Conservation (phyloP, 805 yeast genomes). For the Metschnikowia noctiluminum region DNA sequence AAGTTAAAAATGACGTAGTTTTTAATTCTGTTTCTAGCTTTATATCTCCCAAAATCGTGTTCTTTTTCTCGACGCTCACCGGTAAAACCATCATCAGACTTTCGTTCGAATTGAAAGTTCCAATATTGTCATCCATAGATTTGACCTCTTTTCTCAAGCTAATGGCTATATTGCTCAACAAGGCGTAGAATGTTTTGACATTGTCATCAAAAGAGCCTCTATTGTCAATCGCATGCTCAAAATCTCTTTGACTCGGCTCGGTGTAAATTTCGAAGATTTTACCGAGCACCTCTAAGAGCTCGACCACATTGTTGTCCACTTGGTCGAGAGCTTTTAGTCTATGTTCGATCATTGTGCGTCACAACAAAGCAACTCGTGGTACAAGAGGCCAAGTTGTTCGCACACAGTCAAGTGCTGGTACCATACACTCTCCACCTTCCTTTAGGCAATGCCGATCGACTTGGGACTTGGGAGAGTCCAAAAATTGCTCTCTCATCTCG, state of each 20-base stretch:
- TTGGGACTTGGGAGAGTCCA: conserved; percentile 35
- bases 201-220: conserved; percentile 42
- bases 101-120: conserved; percentile 42
- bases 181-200: conserved; percentile 47
- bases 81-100: conserved; percentile 58
- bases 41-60: conserved; percentile 59
- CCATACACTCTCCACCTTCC: conserved; percentile 8
- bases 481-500: conserved; percentile 41
- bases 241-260: conserved; percentile 24
- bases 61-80: conserved; percentile 64
- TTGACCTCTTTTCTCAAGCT: conserved; percentile 64
- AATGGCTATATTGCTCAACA: conserved; percentile 56
- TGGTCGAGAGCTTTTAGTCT: conserved; percentile 50
- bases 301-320: conserved; percentile 51
- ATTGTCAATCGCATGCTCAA: conserved; percentile 20
- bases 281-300: conserved; percentile 49
- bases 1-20: not conserved
- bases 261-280: conserved; percentile 42
- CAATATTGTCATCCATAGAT: conserved; percentile 56
- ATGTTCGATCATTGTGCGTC: conserved; percentile 40
- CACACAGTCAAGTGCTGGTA: not conserved
- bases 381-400: not conserved
- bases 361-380: not conserved
- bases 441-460: conserved; percentile 25
- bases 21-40: conserved; percentile 51